Conservation (phyloP, 1,284 basidiomycete species). For the Sanghuangporus baumii region DNA sequence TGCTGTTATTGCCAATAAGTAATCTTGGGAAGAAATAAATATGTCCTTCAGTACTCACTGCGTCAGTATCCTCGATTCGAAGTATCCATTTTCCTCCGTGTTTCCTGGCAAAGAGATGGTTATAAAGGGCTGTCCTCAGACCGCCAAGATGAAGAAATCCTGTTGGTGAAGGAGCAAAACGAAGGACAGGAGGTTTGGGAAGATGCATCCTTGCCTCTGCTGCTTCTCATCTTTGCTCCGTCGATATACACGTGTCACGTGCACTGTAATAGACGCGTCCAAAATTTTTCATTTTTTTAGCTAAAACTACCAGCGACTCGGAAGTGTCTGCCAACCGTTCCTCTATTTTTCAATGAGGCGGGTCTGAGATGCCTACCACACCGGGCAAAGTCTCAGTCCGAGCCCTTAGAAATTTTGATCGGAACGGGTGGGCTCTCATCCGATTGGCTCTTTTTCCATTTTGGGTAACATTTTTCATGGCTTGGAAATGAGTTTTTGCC, state of each 20-base stretch:
- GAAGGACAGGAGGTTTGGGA: slow-evolving; percentile 39
- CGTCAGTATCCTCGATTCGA: slow-evolving; percentile 94
- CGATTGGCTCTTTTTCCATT: too few species aligned
- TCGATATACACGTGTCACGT: not conserved
- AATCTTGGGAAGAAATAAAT: too few species aligned
- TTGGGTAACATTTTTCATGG: too few species aligned
- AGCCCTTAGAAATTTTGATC: too few species aligned
- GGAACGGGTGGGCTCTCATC: too few species aligned
- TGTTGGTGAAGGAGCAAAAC: slow-evolving; percentile 97
- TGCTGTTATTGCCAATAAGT: slow-evolving; percentile 41
- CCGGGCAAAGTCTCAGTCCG: too few species aligned
- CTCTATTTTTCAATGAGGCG: too few species aligned
- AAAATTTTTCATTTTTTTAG: not conserved
- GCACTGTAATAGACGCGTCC: not conserved
- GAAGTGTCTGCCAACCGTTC: not conserved
- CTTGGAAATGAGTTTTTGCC: too few species aligned
- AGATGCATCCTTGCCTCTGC: not conserved
- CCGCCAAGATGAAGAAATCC: slow-evolving; percentile 93
- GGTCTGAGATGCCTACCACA: too few species aligned
- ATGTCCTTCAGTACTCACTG: slow-evolving; percentile 38
- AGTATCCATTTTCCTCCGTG: slow-evolving; percentile 85
- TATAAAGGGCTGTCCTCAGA: slow-evolving; percentile 93
- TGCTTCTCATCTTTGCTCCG: not conserved
- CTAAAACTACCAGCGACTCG: not conserved
- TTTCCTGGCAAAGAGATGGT: slow-evolving; percentile 82